Evolutionary conservation across 2,329 filamentous ascomycete genomes (phyloP).

Genomic region (Colletotrichum euphorbiae): DNA sequence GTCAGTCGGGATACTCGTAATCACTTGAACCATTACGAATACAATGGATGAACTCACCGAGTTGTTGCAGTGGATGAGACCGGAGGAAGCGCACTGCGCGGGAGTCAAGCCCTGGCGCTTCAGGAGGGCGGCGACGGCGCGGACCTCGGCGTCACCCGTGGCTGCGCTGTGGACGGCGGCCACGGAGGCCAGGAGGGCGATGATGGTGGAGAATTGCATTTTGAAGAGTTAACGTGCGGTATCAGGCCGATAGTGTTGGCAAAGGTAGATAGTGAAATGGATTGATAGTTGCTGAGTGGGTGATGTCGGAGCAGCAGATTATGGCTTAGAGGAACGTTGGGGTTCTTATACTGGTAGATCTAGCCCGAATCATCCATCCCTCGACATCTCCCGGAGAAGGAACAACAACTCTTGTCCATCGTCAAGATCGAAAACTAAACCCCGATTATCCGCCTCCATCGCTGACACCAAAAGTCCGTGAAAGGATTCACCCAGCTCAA

Average conservation of each 20-base stretch:
- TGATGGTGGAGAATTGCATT: constrained; percentile 19
- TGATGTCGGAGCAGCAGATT: fast-evolving
- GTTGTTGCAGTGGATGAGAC: constrained; percentile 16
- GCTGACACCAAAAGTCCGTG: too few relatives aligned
- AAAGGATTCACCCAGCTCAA: too few relatives aligned
- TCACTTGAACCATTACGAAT: neutral
- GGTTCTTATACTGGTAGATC: neutral
- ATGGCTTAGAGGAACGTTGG: neutral
- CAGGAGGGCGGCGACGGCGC: constrained; percentile 4
- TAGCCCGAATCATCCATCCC: neutral
- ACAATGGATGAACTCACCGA: neutral
- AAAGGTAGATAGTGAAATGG: neutral
- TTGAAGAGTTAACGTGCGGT: neutral
- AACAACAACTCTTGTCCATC: too few relatives aligned
- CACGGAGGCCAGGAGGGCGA: constrained; percentile 13
- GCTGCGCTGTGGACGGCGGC: constrained; percentile 9
- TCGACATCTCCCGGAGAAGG: too few relatives aligned
- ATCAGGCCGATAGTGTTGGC: neutral
- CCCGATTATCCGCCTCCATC: neutral
- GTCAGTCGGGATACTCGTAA: neutral
- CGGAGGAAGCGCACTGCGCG: constrained; percentile 5
- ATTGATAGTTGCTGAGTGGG: neutral
- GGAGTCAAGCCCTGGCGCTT: constrained; percentile 3
- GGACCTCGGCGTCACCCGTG: constrained; percentile 1
- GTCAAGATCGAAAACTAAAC: too few relatives aligned